phyloP scores from a whole-genome alignment of 108 stramenopile genomes.

The Mediolabrus comicus region DNA sequence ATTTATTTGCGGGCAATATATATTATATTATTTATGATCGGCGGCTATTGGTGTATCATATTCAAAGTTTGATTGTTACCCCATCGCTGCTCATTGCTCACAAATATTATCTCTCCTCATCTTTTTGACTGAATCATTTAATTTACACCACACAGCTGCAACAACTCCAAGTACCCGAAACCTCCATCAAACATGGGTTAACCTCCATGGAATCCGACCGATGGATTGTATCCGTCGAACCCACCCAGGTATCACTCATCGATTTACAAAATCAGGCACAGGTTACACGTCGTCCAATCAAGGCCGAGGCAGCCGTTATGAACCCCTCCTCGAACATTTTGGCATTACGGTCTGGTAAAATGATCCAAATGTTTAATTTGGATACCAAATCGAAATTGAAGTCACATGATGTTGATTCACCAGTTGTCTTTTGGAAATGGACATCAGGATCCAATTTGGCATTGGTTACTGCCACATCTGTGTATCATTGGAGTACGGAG shows the following conservation, averaged over 20 bases:
- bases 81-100: slow-evolving; percentile 9
- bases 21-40: background rate
- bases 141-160: slow-evolving; percentile 60
- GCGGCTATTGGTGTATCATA: no score
- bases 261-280: slow-evolving; percentile 90
- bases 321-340: slow-evolving; percentile 90
- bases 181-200: slow-evolving; percentile 88
- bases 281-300: slow-evolving; percentile 93
- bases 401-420: slow-evolving; percentile 84
- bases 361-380: slow-evolving; percentile 97
- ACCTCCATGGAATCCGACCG: slow-evolving; percentile 92
- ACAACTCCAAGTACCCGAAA: slow-evolving; percentile 88
- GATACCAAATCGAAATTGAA: slow-evolving; percentile 95
- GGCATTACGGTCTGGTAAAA: slow-evolving; percentile 89
- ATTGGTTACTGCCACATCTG: slow-evolving; percentile 91
- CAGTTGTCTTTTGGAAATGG: slow-evolving; percentile 98
- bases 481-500: slow-evolving; percentile 94
- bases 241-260: slow-evolving; percentile 88
- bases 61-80: no score
- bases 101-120: background rate
- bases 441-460: slow-evolving; percentile 85
- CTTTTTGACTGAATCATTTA: background rate
- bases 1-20: slow-evolving; percentile 25
- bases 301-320: slow-evolving; percentile 98
- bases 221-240: slow-evolving; percentile 93